phyloP scores from a whole-genome alignment of 495 filamentous ascomycete genomes.

The Aspergillus asperescens region DNA sequence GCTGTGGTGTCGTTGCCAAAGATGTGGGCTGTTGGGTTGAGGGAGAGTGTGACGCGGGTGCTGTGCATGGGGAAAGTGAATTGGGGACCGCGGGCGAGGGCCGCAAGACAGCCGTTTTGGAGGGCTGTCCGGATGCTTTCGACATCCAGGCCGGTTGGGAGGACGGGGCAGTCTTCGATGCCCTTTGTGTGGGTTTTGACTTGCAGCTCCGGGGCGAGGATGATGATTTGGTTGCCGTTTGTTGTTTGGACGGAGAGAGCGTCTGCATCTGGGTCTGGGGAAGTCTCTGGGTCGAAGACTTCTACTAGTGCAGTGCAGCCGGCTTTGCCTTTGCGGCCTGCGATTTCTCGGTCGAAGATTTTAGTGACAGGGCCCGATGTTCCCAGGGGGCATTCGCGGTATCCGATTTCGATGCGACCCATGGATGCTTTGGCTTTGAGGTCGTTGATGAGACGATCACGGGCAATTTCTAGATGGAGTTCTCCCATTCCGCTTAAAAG shows the following conservation, averaged over 20 bases:
- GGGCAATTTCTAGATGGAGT: constrained; percentile 93
- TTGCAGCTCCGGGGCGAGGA: constrained; percentile 43
- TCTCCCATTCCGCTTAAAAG: constrained; percentile 95
- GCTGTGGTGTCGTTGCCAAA: constrained; percentile 62
- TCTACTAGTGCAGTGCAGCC: constrained; percentile 63
- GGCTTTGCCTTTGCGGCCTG: constrained; percentile 72
- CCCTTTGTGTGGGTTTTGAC: constrained; percentile 33
- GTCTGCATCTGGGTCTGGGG: constrained; percentile 18
- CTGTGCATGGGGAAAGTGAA: constrained; percentile 70
- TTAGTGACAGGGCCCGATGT: constrained; percentile 49
- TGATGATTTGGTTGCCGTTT: constrained; percentile 57
- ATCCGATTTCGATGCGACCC: constrained; percentile 93
- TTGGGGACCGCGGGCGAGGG: constrained; percentile 76
- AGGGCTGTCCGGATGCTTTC: constrained; percentile 59
- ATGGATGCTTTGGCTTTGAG: constrained; percentile 85
- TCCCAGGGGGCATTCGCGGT: constrained; percentile 69
- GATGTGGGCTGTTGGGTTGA: constrained; percentile 61
- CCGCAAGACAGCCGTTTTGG: constrained; percentile 73
- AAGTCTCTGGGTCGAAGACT: constrained; percentile 45
- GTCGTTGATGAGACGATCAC: constrained; percentile 79
- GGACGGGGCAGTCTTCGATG: constrained; percentile 36
- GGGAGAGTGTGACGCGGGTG: constrained; percentile 59
- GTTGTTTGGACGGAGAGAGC: constrained; percentile 27
- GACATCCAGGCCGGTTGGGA: constrained; percentile 55
- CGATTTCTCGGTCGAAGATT: constrained; percentile 71